Evolutionary conservation across 495 filamentous ascomycete genomes (phyloP).

Genomic region (Penicillium psychrofluorescens): DNA sequence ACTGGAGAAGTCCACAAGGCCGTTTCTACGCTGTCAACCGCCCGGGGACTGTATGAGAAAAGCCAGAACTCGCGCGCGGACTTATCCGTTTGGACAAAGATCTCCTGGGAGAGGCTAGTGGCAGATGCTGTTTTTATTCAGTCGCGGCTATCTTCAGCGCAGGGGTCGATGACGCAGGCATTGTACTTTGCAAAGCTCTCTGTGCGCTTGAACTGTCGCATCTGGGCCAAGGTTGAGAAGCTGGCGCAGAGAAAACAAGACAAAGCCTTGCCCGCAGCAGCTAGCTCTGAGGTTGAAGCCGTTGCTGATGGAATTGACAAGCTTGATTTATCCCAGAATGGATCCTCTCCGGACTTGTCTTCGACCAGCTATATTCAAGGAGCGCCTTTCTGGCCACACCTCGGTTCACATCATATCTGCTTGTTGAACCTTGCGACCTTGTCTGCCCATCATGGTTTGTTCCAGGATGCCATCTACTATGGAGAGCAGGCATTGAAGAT

Average conservation of each 20-base stretch:
- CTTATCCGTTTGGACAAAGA: constrained; percentile 24
- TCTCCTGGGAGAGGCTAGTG: constrained; percentile 38
- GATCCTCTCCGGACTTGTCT: constrained; percentile 12
- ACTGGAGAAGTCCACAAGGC: constrained; percentile 58
- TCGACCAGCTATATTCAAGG: constrained; percentile 38
- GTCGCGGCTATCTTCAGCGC: constrained; percentile 56
- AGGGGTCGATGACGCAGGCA: constrained; percentile 56
- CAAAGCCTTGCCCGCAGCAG: constrained; percentile 11
- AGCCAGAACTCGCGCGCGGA: constrained; percentile 19
- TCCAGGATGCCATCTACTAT: constrained; percentile 86
- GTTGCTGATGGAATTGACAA: constrained; percentile 38
- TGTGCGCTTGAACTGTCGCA: constrained; percentile 57
- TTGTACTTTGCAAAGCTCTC: constrained; percentile 59
- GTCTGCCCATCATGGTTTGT: constrained; percentile 76
- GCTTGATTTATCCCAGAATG: constrained; percentile 28
- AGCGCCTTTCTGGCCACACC: constrained; percentile 73
- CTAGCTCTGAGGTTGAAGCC: constrained; percentile 29
- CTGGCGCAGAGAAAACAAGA: constrained; percentile 30
- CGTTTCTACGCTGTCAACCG: constrained; percentile 19
- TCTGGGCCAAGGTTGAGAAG: constrained; percentile 64
- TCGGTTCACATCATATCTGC: constrained; percentile 61
- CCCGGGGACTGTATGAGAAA: constrained; percentile 29
- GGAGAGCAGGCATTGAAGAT: constrained; percentile 77
- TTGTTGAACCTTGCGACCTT: constrained; percentile 64
- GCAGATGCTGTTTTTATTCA: constrained; percentile 50